Evolutionary conservation across 2,329 filamentous ascomycete species (phyloP).

Genomic region (Penicillium griseofulvum): DNA sequence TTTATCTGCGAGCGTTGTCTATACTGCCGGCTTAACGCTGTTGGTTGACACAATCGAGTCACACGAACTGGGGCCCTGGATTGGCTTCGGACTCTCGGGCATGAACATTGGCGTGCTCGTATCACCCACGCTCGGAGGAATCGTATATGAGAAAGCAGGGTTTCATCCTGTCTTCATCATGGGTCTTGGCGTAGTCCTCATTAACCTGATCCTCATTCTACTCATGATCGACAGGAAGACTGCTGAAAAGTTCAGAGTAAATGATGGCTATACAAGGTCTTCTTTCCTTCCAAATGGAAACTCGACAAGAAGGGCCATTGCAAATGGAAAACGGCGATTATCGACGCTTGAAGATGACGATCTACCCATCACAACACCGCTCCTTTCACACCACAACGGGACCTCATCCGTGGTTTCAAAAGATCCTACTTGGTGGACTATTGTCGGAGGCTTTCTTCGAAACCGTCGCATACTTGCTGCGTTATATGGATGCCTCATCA

Average conservation of each 20-base stretch:
- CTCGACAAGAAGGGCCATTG: no score
- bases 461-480: neutral
- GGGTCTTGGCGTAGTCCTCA: neutral
- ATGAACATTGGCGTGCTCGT: slow-evolving; percentile 7
- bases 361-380: neutral
- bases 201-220: slow-evolving; percentile 4
- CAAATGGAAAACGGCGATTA: slow-evolving; percentile 1
- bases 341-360: neutral
- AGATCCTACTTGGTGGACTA: neutral
- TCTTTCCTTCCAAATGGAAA: neutral
- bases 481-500: slow-evolving; percentile 5
- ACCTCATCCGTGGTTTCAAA: neutral
- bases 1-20: slow-evolving; percentile 3
- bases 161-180: slow-evolving; percentile 7
- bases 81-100: slow-evolving; percentile 8
- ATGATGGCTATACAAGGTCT: neutral
- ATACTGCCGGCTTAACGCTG: slow-evolving; percentile 8
- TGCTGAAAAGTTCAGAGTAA: neutral
- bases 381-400: neutral
- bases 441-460: slow-evolving; percentile 3
- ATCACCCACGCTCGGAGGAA: slow-evolving; percentile 7
- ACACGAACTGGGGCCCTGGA: slow-evolving; percentile 7
- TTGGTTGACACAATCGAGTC: slow-evolving; percentile 10
- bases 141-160: slow-evolving; percentile 6
- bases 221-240: slow-evolving; percentile 3